These are phyloP conservation scores for Aspergillus hiratsukae DNA, from an alignment of 2,329 filamentous ascomycete species.

Conservation along the genomic window DNA sequence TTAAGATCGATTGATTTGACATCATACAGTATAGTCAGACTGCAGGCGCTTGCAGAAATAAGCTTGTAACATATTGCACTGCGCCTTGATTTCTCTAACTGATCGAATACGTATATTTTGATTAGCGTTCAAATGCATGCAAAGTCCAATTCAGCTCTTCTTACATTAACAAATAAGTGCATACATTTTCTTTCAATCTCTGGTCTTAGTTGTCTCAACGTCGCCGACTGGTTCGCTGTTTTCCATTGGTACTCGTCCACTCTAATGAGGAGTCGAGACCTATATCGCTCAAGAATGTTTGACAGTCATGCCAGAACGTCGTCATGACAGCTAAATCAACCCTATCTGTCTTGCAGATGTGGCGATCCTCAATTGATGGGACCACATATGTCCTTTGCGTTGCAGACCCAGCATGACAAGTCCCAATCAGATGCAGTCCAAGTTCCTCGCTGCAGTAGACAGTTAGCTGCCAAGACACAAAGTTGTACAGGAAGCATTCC, in stretches of 20 bases:
- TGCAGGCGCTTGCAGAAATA: not conserved
- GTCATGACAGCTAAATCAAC: not conserved
- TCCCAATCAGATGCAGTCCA: not conserved
- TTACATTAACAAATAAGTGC: not conserved
- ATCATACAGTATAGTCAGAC: not conserved
- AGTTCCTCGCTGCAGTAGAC: not conserved
- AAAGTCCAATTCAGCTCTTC: not conserved
- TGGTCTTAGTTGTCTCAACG: not conserved
- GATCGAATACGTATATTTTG: not conserved
- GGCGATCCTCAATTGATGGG: not conserved
- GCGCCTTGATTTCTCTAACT: not conserved
- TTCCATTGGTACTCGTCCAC: not conserved
- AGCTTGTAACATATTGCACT: not conserved
- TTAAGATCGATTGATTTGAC: conserved; percentile 29
- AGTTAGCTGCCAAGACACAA: not conserved
- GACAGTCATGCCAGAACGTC: not conserved
- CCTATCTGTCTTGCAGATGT: too few relatives aligned
- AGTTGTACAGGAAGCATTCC: not conserved
- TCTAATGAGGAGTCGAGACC: not conserved
- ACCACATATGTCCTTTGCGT: not conserved
- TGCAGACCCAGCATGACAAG: not conserved
- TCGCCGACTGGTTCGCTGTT: not conserved
- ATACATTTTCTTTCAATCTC: not conserved
- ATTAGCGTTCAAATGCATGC: not conserved
- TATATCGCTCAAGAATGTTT: not conserved